phyloP scores from a whole-genome alignment of 2,329 filamentous ascomycete species.

The Magnaporthales sp. region DNA sequence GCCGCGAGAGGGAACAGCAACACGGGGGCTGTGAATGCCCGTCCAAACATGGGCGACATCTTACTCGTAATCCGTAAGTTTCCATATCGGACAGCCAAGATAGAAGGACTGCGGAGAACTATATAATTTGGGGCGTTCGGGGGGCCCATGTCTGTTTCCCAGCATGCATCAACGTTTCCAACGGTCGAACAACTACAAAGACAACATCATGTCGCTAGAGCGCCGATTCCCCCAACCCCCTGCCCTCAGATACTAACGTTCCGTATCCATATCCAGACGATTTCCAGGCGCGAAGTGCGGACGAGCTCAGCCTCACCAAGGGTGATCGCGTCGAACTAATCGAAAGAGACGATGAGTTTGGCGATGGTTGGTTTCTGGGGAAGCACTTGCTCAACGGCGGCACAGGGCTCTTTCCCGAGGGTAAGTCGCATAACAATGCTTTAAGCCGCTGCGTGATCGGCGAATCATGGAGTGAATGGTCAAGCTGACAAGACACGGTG shows the following conservation, averaged over 20 bases:
- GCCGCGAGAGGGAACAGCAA: slow-evolving; percentile 21
- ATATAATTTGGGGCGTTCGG: not conserved
- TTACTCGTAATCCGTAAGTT: slow-evolving; percentile 65
- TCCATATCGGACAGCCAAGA: not conserved
- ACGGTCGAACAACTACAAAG: not conserved
- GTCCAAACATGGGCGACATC: slow-evolving; percentile 57
- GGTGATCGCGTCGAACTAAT: slow-evolving; percentile 77
- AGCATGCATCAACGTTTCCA: not conserved
- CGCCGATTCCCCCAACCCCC: not conserved
- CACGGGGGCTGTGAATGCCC: slow-evolving; percentile 18
- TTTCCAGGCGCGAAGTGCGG: slow-evolving; percentile 82
- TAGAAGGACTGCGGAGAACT: not conserved
- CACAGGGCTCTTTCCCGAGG: slow-evolving; percentile 76
- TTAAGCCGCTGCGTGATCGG: not conserved
- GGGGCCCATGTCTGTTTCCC: not conserved
- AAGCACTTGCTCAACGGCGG: slow-evolving; percentile 65
- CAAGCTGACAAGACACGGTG: not conserved
- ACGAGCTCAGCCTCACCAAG: slow-evolving; percentile 83
- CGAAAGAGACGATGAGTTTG: slow-evolving; percentile 81
- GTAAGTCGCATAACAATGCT: slow-evolving; percentile 33
- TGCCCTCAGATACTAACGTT: not conserved
- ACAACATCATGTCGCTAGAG: not conserved
- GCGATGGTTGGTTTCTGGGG: slow-evolving; percentile 78
- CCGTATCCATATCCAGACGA: slow-evolving; percentile 54
- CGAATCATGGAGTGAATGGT: not conserved